Percentiles rank a stretch among this genome's conserved stretches.
phyloP scores from a whole-genome alignment of 768 basidiomycete species.

The Cystofilobasidium capitatum region DNA sequence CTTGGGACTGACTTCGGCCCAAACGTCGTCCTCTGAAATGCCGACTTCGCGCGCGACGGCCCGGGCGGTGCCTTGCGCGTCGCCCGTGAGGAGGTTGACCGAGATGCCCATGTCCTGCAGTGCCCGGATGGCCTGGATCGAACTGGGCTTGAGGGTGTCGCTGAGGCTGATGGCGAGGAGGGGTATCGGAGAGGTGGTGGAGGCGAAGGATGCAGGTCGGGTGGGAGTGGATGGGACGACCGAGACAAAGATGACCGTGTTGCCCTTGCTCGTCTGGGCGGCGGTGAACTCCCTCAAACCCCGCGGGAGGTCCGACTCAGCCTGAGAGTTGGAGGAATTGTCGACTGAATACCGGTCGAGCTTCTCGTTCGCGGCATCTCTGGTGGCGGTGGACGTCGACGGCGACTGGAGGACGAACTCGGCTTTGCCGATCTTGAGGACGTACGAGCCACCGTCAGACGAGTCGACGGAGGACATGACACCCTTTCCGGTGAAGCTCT shows the following conservation, averaged over 20 bases:
- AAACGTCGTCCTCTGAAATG: slow-evolving; percentile 69
- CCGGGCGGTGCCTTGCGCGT: slow-evolving; percentile 70
- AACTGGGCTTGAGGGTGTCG: slow-evolving; percentile 78
- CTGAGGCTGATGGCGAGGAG: slow-evolving; percentile 74
- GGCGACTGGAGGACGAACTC: slow-evolving; percentile 47
- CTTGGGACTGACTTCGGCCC: slow-evolving; percentile 87
- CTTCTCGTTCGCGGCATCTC: slow-evolving; percentile 30
- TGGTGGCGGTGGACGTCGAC: neutral
- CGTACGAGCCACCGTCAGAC: slow-evolving; percentile 35
- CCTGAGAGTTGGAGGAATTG: slow-evolving; percentile 30
- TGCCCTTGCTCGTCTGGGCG: slow-evolving; percentile 60
- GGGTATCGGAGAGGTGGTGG: slow-evolving; percentile 45
- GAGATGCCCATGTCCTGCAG: slow-evolving; percentile 82
- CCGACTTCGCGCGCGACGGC: slow-evolving; percentile 87
- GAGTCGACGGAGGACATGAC: slow-evolving; percentile 58
- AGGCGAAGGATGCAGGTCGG: slow-evolving; percentile 30
- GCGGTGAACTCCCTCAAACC: slow-evolving; percentile 56
- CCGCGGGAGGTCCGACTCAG: slow-evolving; percentile 47
- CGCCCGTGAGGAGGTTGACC: slow-evolving; percentile 90
- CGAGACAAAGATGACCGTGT: slow-evolving; percentile 81
- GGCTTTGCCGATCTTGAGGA: slow-evolving; percentile 59
- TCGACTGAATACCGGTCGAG: slow-evolving; percentile 30
- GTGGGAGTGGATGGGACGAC: slow-evolving; percentile 42
- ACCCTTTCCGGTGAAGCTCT: slow-evolving; percentile 80
- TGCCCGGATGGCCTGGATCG: slow-evolving; percentile 67